Conservation (phyloP, 495 filamentous ascomycete genomes). For the Penicillium mononematosum region DNA sequence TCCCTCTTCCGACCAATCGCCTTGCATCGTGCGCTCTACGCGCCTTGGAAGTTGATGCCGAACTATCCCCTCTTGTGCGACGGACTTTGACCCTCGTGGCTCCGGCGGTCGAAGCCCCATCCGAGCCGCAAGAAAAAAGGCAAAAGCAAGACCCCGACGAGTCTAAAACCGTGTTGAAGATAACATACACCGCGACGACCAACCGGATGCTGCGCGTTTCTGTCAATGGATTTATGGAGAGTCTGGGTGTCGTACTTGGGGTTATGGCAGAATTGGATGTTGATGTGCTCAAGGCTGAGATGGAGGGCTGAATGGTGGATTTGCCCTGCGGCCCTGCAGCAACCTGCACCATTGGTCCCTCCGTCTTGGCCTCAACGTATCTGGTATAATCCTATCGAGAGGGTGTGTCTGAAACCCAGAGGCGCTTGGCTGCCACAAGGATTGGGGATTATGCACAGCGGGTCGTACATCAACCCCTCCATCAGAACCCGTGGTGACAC, state of each 20-base stretch:
- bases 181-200: slow-evolving; percentile 83
- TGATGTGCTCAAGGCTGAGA: slow-evolving; percentile 61
- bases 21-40: slow-evolving; percentile 75
- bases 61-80: slow-evolving; percentile 78
- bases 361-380: background rate
- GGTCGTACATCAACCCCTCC: slow-evolving; percentile 8
- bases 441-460: background rate
- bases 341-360: background rate
- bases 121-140: slow-evolving; percentile 30
- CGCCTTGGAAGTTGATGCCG: slow-evolving; percentile 79
- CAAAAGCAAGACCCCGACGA: slow-evolving; percentile 37
- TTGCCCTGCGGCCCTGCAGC: slow-evolving; percentile 4
- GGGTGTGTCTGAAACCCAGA: background rate
- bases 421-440: slow-evolving; percentile 10
- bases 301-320: slow-evolving; percentile 25
- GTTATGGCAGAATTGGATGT: slow-evolving; percentile 88
- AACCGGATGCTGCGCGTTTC: slow-evolving; percentile 96
- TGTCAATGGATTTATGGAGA: slow-evolving; percentile 98
- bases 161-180: slow-evolving; percentile 59
- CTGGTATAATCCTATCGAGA: background rate
- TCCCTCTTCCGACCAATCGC: slow-evolving; percentile 80
- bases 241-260: slow-evolving; percentile 73
- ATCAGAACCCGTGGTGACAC: slow-evolving; percentile 7
- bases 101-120: slow-evolving; percentile 20
- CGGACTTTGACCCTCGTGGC: slow-evolving; percentile 62